These are phyloP conservation scores for Chaetomiaceae sp. DNA, from an alignment of 2,329 filamentous ascomycete genomes.

Conservation along the genomic window DNA sequence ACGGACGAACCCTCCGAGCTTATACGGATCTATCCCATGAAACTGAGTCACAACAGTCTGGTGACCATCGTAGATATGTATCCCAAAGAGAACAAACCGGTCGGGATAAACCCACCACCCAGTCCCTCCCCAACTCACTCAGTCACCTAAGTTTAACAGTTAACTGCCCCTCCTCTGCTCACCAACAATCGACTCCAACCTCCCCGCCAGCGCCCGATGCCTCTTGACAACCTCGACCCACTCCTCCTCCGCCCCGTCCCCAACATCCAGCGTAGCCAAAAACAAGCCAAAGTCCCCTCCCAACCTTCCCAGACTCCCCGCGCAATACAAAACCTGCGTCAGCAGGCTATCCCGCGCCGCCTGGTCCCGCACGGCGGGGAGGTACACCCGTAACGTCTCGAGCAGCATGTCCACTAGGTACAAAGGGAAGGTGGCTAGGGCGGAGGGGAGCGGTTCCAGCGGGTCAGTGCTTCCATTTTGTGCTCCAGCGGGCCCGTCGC, in stretches of 20 bases:
- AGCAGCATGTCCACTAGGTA: slow-evolving; percentile 78
- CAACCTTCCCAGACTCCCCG: slow-evolving; percentile 80
- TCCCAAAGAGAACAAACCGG: too few relatives aligned
- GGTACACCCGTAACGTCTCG: slow-evolving; percentile 68
- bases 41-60: not conserved
- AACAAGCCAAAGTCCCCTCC: slow-evolving; percentile 92
- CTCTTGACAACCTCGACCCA: slow-evolving; percentile 89
- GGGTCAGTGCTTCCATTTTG: slow-evolving; percentile 7
- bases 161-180: slow-evolving; percentile 38
- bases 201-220: slow-evolving; percentile 77
- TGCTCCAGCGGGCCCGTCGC: slow-evolving; percentile 18
- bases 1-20: not conserved
- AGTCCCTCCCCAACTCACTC: too few relatives aligned
- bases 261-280: slow-evolving; percentile 58
- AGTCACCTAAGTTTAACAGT: not conserved
- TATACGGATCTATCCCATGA: not conserved
- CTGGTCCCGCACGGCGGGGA: slow-evolving; percentile 77
- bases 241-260: slow-evolving; percentile 52
- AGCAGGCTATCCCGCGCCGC: slow-evolving; percentile 79
- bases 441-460: slow-evolving; percentile 64
- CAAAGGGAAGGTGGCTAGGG: slow-evolving; percentile 77
- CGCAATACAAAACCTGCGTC: slow-evolving; percentile 90
- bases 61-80: not conserved
- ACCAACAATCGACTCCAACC: slow-evolving; percentile 65
- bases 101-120: too few relatives aligned